Conservation (phyloP, 139 green algal species). For the Picochlorum sp. region DNA sequence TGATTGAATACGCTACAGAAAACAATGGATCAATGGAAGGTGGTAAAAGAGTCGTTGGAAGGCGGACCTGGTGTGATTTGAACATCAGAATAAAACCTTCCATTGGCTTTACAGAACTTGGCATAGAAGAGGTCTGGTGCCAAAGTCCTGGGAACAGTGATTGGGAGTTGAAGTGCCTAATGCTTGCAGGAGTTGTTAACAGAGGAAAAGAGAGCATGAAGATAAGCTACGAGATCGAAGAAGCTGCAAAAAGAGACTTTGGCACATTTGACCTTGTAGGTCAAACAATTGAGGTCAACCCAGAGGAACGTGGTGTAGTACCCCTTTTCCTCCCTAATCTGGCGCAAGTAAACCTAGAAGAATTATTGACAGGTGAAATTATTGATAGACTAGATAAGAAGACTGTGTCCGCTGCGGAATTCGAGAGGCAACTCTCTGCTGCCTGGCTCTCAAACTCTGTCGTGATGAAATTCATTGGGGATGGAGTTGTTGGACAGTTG, state of each 20-base stretch:
- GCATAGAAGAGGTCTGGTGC: constrained; percentile 4
- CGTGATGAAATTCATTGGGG: background rate
- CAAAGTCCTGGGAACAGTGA: background rate
- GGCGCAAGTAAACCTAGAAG: background rate
- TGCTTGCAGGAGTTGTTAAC: constrained; percentile 12
- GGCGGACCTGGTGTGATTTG: background rate
- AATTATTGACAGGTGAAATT: background rate
- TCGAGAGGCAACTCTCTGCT: background rate
- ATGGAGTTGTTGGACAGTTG: background rate
- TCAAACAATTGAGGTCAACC: background rate
- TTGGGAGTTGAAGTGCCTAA: background rate
- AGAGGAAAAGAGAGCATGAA: background rate
- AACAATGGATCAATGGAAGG: no score
- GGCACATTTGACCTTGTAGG: background rate
- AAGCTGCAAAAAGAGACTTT: no score
- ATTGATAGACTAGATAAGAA: background rate
- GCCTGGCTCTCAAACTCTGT: background rate
- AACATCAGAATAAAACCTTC: constrained; percentile 8
- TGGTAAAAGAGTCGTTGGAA: background rate
- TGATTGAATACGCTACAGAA: no score
- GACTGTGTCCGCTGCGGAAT: background rate
- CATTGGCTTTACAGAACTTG: background rate
- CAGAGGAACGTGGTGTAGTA: background rate
- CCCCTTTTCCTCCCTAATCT: background rate
- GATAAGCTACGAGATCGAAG: background rate